Percentiles rank a stretch among this genome's conserved stretches.
Conservation (phyloP, 2,329 filamentous ascomycete species). For the Epichloe scottii region DNA sequence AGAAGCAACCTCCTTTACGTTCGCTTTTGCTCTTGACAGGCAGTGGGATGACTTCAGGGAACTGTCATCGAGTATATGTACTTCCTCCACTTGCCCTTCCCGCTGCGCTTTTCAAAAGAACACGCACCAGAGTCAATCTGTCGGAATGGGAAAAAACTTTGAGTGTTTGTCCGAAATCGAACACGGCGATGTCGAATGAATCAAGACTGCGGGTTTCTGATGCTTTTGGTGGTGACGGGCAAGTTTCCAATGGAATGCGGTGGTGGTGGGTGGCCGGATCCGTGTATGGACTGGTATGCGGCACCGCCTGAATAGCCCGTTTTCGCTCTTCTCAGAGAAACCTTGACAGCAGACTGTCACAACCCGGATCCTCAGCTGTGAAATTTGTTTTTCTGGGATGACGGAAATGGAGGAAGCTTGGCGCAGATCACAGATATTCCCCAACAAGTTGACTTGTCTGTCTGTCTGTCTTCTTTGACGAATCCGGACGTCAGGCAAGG, state of each 20-base stretch:
- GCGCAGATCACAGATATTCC: neutral
- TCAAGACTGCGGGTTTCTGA: neutral
- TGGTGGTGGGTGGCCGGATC: constrained; percentile 4
- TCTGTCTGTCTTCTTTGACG: neutral
- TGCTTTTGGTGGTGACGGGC: constrained; percentile 1
- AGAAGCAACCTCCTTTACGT: neutral
- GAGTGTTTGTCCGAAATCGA: neutral
- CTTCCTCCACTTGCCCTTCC: neutral
- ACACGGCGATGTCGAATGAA: constrained; percentile 1
- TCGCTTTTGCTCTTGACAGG: neutral
- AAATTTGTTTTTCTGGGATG: neutral
- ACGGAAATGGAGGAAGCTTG: neutral
- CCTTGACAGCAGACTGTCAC: neutral
- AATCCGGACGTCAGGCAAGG: neutral
- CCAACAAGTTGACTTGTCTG: neutral
- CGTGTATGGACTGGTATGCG: constrained; percentile 5
- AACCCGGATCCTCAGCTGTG: neutral
- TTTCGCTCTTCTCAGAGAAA: constrained; percentile 3
- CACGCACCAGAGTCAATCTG: neutral
- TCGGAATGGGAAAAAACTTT: neutral
- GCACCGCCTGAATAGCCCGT: constrained; percentile 3
- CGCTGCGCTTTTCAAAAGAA: neutral
- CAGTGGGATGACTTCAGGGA: neutral
- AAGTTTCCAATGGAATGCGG: constrained; percentile 4
- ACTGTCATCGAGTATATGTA: constrained; percentile 3